Evolutionary conservation across 140 eudicot genomes (phyloP), one percentile per base, ranked within the genome.

Genomic region (Ambrosia hybrid): DNA sequence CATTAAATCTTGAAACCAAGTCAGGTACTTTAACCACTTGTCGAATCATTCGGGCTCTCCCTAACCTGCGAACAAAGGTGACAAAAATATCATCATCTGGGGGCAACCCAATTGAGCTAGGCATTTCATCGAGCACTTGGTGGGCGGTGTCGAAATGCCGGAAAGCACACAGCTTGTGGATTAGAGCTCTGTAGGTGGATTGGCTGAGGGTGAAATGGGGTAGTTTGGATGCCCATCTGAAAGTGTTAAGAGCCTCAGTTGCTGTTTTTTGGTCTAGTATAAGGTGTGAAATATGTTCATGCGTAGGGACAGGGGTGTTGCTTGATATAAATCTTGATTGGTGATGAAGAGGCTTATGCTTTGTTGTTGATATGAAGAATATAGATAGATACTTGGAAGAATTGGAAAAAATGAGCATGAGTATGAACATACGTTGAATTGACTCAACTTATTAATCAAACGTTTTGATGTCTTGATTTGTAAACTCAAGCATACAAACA

Each of bases 51-150:
- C 74, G 75, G 14, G 90, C 97, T 30, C 86, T 82, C 15, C 88
- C 96, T 39, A 84, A 79, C 10, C 99, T 96, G 9, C 96, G 96
- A 53, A 88, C 83, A 36, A 88, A 8, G 5, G 95, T 88, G 72
- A 88, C 63, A 30, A 94, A 85, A 9, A 91, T 71, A 73, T 80
- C 87, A 3, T 94, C 99, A 65, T 88, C 78, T 6, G 97, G 99
- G 52, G 84, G 73, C 1, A 77, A 75, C 14, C 90, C 88, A 57
- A 90, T 77, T 78, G 85, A 82, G 79, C 64, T 70, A 30, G 92
- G 90, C 96, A 94, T 94, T 86, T 94, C 92, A 33, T 90, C 95
- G 77, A 94, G 92, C 95, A 94, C 37, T 10, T 86, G 80, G 41
- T 82, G 73, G 75, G 51, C 85, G 65, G 70, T 73, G 30, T 86